Conservation (phyloP, 306 rosid species). For the Prunus campanulata region DNA sequence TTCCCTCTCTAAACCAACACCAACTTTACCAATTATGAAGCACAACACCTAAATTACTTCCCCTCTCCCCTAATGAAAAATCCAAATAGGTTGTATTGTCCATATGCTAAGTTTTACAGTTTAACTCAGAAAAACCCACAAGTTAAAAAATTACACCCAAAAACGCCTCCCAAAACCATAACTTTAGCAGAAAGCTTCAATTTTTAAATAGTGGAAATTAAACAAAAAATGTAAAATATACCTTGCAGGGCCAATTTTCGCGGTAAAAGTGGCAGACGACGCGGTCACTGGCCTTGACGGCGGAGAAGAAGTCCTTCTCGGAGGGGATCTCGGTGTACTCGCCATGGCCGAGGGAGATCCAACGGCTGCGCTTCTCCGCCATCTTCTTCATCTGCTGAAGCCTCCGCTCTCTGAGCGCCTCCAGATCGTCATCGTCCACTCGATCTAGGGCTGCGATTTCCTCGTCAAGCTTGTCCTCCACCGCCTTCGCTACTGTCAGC, state of each 20-base stretch:
- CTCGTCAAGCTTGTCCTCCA: slow-evolving; percentile 87
- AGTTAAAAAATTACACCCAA: background rate
- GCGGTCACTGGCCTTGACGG: slow-evolving; percentile 96
- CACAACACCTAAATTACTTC: background rate
- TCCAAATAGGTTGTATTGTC: background rate
- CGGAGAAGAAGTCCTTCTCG: slow-evolving; percentile 91
- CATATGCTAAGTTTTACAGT: background rate
- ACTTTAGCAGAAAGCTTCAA: background rate
- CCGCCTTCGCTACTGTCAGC: slow-evolving; percentile 77
- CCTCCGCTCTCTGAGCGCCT: slow-evolving; percentile 82
- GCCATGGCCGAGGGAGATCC: slow-evolving; percentile 91
- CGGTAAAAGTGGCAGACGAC: slow-evolving; percentile 98
- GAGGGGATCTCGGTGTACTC: slow-evolving; percentile 71
- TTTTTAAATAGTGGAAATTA: background rate
- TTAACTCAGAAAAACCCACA: background rate
- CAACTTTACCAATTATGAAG: background rate
- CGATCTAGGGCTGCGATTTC: slow-evolving; percentile 89
- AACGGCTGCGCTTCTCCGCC: slow-evolving; percentile 92
- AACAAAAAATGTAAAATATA: background rate
- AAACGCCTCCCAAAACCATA: background rate
- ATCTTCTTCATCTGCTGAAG: slow-evolving; percentile 95
- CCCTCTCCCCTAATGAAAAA: background rate
- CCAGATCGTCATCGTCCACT: slow-evolving; percentile 73
- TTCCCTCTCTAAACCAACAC: background rate
- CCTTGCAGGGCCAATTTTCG: slow-evolving; percentile 99